Percentiles rank a stretch among this genome's conserved stretches.
Conservation (phyloP, 306 rosid species). For the Casuarina glauca region DNA sequence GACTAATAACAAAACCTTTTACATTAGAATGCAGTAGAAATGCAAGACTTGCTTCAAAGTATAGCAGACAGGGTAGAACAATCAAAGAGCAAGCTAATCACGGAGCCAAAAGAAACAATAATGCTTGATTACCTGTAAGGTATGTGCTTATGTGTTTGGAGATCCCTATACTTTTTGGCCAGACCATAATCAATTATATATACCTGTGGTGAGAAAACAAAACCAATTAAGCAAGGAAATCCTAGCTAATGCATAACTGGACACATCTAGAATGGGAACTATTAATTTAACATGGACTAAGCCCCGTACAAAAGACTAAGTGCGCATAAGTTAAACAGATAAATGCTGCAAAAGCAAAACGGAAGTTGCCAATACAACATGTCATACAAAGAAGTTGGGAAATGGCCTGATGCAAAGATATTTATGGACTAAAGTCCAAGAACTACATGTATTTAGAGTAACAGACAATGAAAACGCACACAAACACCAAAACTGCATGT, state of each 20-base stretch:
- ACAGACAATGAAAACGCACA: slow-evolving; percentile 7
- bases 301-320: not conserved
- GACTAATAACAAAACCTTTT: not conserved
- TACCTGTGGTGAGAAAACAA: slow-evolving; percentile 53
- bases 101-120: slow-evolving; percentile 21
- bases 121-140: slow-evolving; percentile 76
- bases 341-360: not conserved
- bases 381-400: not conserved
- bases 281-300: not conserved
- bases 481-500: slow-evolving; percentile 8
- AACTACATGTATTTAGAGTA: slow-evolving; percentile 3
- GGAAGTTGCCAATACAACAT: not conserved
- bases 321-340: not conserved
- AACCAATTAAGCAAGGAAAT: slow-evolving; percentile 25
- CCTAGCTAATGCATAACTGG: not conserved
- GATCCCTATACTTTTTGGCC: slow-evolving; percentile 91
- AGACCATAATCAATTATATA: slow-evolving; percentile 97
- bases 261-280: not conserved
- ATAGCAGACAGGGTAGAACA: not conserved
- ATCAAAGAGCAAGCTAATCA: not conserved
- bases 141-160: slow-evolving; percentile 97
- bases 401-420: not conserved
- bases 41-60: not conserved
- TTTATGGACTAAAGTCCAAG: not conserved
- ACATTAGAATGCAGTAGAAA: not conserved